These are phyloP conservation scores for Neurospora pannonica DNA, from an alignment of 495 filamentous ascomycete species.

Conservation along the genomic window DNA sequence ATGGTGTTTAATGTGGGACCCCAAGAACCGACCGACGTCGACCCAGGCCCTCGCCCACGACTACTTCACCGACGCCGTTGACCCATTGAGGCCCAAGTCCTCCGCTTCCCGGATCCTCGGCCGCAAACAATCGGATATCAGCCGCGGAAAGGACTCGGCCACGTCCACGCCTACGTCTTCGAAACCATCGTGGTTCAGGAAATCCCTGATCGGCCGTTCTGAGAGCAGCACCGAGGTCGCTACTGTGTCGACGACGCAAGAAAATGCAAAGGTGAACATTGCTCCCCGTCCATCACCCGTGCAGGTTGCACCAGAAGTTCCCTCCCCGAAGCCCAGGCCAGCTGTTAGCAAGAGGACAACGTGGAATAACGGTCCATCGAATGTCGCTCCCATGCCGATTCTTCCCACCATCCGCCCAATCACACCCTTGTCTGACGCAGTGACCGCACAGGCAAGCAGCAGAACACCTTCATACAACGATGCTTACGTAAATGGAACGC, in stretches of 20 bases:
- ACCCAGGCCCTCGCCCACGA: slow-evolving; percentile 87
- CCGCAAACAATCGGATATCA: slow-evolving; percentile 77
- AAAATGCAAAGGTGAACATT: slow-evolving; percentile 13
- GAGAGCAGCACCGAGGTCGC: slow-evolving; percentile 35
- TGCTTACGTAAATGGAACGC: slow-evolving; percentile 22
- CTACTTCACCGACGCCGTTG: slow-evolving; percentile 91
- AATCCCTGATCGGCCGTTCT: slow-evolving; percentile 68
- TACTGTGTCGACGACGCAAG: slow-evolving; percentile 8
- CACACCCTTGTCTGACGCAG: slow-evolving; percentile 82
- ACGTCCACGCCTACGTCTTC: slow-evolving; percentile 61
- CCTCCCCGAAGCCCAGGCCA: slow-evolving; percentile 48
- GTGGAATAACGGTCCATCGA: slow-evolving; percentile 71
- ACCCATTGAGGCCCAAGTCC: slow-evolving; percentile 87
- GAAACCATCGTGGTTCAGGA: slow-evolving; percentile 92
- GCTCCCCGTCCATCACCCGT: slow-evolving; percentile 49
- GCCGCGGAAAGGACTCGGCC: slow-evolving; percentile 50
- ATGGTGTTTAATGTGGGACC: slow-evolving; percentile 99
- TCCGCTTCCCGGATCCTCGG: slow-evolving; percentile 74
- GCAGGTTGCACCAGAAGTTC: slow-evolving; percentile 43
- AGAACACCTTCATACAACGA: slow-evolving; percentile 41
- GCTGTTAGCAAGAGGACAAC: slow-evolving; percentile 67
- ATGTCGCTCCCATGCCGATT: slow-evolving; percentile 93
- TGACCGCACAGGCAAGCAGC: slow-evolving; percentile 73
- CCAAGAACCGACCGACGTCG: slow-evolving; percentile 87
- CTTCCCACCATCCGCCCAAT: slow-evolving; percentile 92